Evolutionary conservation across 352 stramenopile species (phyloP), one percentile per base, ranked within the genome.

Genomic region (Globisporangium yorkense): DNA sequence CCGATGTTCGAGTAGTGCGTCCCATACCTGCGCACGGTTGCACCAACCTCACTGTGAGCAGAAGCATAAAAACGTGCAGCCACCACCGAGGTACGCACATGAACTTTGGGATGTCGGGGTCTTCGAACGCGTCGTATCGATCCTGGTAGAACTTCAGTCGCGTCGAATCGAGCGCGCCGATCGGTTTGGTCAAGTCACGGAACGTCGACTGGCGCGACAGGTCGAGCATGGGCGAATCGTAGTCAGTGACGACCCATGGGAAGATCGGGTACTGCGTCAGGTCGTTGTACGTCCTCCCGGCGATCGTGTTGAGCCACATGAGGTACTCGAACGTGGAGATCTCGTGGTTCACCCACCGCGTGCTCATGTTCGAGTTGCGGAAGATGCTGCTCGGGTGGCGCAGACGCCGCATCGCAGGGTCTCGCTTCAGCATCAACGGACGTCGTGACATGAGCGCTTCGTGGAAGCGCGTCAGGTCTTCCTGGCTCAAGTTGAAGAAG

Each of bases 291-390:
- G 82, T 96, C 21, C 90, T 71, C 0, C 88, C 90, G 40, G 88
- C 88, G 35, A 92, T 84, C 18, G 84, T 96, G 68, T 98, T 97
- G 27, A 97, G 69, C 80, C 87, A 93, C 76, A 94, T 94, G 7
- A 97, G 70, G 65, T 98, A 97, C 60, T 96, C 87, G 68, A 98
- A 99, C 55, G 98, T 99, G 15, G 89, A 97, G 44, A 99, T 92
- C 57, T 95, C 85, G 57, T 94, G 79, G 35, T 89, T 77, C 24
- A 89, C 69, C 85, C 85, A 95, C 15, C 72, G 70, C 27, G 64
- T 64, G 16, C 69, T 92, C 75, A 89, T 87, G 18, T 62, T 67
- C 15, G 83, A 89, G 56, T 84, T 91, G 15, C 81, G 76, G 57
- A 95, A 93, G 37, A 91, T 87, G 51, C 73, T 92, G 56, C 79